These are phyloP conservation scores for Cymbidium sinense DNA, from an alignment of 106 monocot genomes.

Conservation along the genomic window DNA sequence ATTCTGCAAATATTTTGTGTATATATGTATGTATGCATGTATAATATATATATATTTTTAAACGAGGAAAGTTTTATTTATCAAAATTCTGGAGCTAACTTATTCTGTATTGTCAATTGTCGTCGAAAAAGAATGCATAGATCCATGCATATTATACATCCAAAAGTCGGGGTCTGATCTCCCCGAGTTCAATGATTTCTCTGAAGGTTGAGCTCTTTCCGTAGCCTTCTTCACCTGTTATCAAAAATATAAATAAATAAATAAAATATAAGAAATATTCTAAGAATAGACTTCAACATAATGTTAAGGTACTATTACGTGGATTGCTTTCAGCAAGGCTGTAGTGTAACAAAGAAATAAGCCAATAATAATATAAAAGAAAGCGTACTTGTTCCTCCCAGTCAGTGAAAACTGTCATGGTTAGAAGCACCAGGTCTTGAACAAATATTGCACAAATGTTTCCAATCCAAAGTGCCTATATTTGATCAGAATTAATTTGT, in stretches of 20 bases:
- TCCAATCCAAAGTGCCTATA: constrained; percentile 6
- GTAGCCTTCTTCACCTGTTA: constrained; percentile 1
- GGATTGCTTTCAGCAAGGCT: too few species aligned
- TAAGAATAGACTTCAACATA: not conserved
- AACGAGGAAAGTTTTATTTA: not conserved
- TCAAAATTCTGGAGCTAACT: not conserved
- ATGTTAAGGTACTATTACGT: too few species aligned
- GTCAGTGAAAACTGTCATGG: not conserved
- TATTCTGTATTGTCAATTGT: not conserved
- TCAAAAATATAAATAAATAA: not conserved
- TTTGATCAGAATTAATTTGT: not conserved
- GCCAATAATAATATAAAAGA: not conserved
- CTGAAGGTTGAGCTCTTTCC: not conserved
- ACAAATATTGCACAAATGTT: constrained; percentile 8
- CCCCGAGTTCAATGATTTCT: not conserved
- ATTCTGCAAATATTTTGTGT: too few species aligned
- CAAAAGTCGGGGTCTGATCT: not conserved
- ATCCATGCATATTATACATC: not conserved
- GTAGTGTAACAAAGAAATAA: too few species aligned
- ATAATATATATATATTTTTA: too few species aligned
- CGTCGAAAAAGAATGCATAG: not conserved
- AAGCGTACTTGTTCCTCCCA: constrained; percentile 2
- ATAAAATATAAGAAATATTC: not conserved
- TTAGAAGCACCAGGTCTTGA: constrained; percentile 1
- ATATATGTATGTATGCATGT: too few species aligned